Base-by-base conservation (phyloP, 192 early-diverging fungal genomes). In the Kappamyces sp. region DNA sequence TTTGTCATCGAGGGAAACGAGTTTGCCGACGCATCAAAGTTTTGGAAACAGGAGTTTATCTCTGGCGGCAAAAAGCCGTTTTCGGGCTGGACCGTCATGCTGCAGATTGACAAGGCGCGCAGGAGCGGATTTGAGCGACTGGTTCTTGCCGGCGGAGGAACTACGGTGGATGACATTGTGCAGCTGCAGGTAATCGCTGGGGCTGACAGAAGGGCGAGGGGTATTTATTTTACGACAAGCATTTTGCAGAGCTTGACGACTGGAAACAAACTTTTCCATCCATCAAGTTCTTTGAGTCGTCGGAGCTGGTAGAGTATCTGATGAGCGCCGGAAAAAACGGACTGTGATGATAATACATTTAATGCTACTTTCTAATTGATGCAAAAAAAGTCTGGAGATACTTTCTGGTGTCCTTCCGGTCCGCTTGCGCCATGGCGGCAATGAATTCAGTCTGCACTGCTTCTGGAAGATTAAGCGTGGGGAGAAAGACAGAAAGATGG, bases 401-500 rank as follows among this genome's bases (percentile, higher is more conserved):
- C 49, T 62, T 62, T 31, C 34, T 15, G 3, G 49, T 38, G 3
- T 2, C 49, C 54, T 62, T 62, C 40, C 40, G 35, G 33, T 62
- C 61, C 52, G 81, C 68, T 59, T 85, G 81, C 51, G 78, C 79
- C 52, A 92, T 61, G 9, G 89, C 88, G 62, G 85, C 83, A 55
- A 80, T 78, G 63, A 90, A 94, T 64, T 86, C 80, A 37, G 82
- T 69, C 13, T 83, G 78, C 62, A 84, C 50, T 41, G 74, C 74
- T 5, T 75, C 63, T 10, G 85, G 85, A 59, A 88, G 91, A 52
- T 77, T 62, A 31, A 86, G 83, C 31, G 80, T 77, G n/a, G 85
- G 85, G 36, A 85, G 63, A 51, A 74, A 88, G 23, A 82, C 73
- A 23, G 60, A 67, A 71, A 89, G 59, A 58, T 84, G 87, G 40